These are phyloP conservation scores for Triticum aestivum DNA, from an alignment of 176 grass and related monocot genomes.

Conservation along the genomic window DNA sequence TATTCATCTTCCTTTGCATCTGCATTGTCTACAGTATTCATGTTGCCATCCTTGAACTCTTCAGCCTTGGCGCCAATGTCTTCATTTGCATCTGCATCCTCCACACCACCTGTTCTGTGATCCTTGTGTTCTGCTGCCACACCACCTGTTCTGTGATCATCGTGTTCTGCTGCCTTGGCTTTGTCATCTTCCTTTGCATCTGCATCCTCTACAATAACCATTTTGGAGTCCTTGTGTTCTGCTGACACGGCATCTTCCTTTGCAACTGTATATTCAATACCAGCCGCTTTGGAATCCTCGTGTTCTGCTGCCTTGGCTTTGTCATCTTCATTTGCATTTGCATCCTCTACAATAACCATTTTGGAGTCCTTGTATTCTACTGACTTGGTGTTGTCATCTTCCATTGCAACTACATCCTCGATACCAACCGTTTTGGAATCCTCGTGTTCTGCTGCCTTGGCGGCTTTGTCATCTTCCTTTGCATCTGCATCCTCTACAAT, in stretches of 20 bases:
- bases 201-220: neutral
- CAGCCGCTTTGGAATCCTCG: neutral
- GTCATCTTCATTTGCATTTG: neutral
- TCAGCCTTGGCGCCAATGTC: neutral
- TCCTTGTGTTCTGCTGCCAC: neutral
- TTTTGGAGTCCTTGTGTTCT: neutral
- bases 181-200: neutral
- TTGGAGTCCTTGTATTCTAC: neutral
- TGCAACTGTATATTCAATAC: neutral
- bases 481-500: conserved; percentile 6
- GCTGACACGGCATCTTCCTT: conserved; percentile 1
- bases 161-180: neutral
- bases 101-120: neutral
- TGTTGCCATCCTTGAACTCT: conserved; percentile 28
- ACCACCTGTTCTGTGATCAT: neutral
- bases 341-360: neutral
- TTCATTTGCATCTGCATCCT: conserved; percentile 25
- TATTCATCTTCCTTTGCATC: conserved; percentile 24
- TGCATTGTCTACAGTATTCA: neutral
- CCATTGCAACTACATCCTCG: neutral
- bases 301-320: neutral
- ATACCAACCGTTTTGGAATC: conserved; percentile 27
- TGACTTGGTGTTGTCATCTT: neutral
- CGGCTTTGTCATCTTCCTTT: conserved; percentile 8
- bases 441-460: conserved; percentile 18